phyloP scores from a whole-genome alignment of 75 land plant genomes.

The Selaginella tamariscina region DNA sequence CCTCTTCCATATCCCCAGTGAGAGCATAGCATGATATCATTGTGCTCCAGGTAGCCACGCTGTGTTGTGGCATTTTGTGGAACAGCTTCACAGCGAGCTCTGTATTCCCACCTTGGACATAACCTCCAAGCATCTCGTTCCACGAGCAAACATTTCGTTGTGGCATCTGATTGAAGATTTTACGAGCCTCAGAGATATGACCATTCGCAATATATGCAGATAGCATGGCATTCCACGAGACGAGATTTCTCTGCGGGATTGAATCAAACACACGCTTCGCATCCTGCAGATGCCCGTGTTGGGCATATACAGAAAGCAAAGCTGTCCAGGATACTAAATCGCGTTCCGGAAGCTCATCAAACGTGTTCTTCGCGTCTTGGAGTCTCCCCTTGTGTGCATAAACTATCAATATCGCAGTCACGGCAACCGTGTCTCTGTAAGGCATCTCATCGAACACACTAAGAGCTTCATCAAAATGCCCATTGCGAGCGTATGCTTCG shows the following conservation, averaged over 20 bases:
- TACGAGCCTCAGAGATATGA: too few relatives aligned
- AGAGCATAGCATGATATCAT: too few relatives aligned
- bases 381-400: not conserved
- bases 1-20: too few relatives aligned
- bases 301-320: not conserved
- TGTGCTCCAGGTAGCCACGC: too few relatives aligned
- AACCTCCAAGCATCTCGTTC: too few relatives aligned
- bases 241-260: not conserved
- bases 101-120: too few relatives aligned
- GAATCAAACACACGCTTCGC: not conserved
- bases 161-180: too few relatives aligned
- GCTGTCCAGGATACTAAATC: constrained; percentile 8
- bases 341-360: not conserved
- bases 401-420: not conserved
- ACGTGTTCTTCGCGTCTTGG: not conserved
- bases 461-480: not conserved
- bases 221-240: too few relatives aligned
- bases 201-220: too few relatives aligned
- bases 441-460: constrained; percentile 1
- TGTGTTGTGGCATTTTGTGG: too few relatives aligned
- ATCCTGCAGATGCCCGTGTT: not conserved
- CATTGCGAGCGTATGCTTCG: not conserved
- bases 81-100: too few relatives aligned
- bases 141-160: too few relatives aligned
- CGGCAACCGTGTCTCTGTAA: not conserved